These are phyloP conservation scores for Tetradesmus obliquus DNA, from an alignment of 139 green algal genomes.

Conservation along the genomic window DNA sequence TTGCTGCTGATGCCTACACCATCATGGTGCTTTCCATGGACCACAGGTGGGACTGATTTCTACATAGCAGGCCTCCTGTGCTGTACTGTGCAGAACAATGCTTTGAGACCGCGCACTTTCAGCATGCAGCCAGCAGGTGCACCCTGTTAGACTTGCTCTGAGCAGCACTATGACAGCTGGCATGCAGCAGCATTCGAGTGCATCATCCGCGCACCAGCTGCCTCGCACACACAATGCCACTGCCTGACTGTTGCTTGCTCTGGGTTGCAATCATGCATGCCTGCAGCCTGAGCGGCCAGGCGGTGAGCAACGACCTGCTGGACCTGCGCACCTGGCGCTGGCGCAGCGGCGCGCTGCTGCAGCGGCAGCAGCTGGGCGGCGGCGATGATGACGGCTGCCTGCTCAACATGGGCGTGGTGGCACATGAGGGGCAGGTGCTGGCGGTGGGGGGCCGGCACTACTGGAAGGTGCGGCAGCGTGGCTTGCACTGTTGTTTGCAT, in stretches of 20 bases:
- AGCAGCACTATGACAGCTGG: too few species aligned
- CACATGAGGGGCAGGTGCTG: conserved; percentile 5
- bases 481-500: too few species aligned
- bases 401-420: not conserved
- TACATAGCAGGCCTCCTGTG: not conserved
- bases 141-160: too few species aligned
- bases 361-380: not conserved
- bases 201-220: too few species aligned
- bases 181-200: too few species aligned
- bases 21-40: conserved; percentile 3
- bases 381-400: not conserved
- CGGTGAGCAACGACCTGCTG: not conserved
- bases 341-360: not conserved
- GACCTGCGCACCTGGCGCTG: conserved; percentile 25
- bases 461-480: not conserved
- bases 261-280: not conserved
- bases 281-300: not conserved
- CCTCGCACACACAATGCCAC: too few species aligned
- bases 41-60: not conserved
- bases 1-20: conserved; percentile 2
- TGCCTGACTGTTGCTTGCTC: too few species aligned
- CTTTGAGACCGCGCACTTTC: too few species aligned
- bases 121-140: too few species aligned
- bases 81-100: too few species aligned
- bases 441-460: conserved; percentile 1